Conservation (phyloP, 1,284 basidiomycete genomes). For the Cutaneotrichosporon mucoides region DNA sequence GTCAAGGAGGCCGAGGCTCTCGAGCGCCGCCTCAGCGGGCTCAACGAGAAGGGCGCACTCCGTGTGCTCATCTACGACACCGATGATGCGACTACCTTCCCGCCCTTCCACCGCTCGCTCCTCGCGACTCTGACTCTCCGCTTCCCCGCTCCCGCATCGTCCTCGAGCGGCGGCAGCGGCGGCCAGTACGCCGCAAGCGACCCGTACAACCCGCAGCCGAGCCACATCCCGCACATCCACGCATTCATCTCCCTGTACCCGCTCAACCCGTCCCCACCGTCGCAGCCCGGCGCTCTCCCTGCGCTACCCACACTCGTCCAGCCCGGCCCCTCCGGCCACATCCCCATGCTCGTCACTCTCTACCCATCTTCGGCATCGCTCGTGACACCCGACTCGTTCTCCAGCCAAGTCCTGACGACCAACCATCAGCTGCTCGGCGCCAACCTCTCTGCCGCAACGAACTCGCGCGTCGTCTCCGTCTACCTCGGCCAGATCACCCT, state of each 20-base stretch:
- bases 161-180: not conserved
- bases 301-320: constrained; percentile 43
- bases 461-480: constrained; percentile 33
- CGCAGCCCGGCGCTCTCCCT: constrained; percentile 40
- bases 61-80: constrained; percentile 47
- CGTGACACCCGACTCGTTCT: constrained; percentile 39
- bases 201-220: constrained; percentile 39
- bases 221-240: constrained; percentile 40
- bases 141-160: constrained; percentile 31
- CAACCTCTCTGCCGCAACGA: constrained; percentile 36
- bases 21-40: constrained; percentile 37
- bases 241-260: constrained; percentile 47
- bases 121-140: constrained; percentile 45
- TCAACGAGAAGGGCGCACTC: constrained; percentile 40
- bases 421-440: constrained; percentile 39
- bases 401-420: constrained; percentile 38
- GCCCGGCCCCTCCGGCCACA: constrained; percentile 21
- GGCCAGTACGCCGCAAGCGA: constrained; percentile 16
- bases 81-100: constrained; percentile 44
- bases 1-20: constrained; percentile 45
- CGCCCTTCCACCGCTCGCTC: constrained; percentile 46
- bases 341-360: constrained; percentile 38
- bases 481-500: constrained; percentile 37
- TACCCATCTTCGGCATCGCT: constrained; percentile 41
- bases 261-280: constrained; percentile 36